These are phyloP conservation scores for Bipolaris oryzae DNA, from an alignment of 2,329 filamentous ascomycete genomes.

Conservation along the genomic window DNA sequence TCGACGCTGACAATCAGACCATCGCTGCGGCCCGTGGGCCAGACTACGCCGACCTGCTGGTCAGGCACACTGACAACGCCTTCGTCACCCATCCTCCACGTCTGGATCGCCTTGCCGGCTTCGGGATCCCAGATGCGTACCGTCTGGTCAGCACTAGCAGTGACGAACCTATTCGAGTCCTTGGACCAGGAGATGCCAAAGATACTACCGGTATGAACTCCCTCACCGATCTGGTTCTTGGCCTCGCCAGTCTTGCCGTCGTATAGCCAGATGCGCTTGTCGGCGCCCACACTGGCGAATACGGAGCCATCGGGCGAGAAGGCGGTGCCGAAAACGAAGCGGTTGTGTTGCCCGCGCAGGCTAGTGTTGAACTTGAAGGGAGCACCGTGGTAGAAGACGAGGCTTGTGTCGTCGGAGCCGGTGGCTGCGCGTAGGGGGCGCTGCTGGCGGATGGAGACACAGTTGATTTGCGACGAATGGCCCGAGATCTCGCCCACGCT, in stretches of 20 bases:
- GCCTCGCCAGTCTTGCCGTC: constrained; percentile 94
- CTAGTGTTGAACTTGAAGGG: constrained; percentile 97
- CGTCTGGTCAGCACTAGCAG: constrained; percentile 91
- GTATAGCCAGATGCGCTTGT: constrained; percentile 90
- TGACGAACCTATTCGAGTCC: constrained; percentile 85
- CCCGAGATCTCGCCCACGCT: constrained; percentile 92
- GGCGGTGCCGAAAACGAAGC: constrained; percentile 84
- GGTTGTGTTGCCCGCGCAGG: constrained; percentile 76
- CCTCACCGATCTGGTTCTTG: constrained; percentile 76
- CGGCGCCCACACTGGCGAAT: constrained; percentile 89
- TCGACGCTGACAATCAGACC: constrained; percentile 89
- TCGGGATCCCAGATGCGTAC: constrained; percentile 94
- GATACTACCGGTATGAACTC: constrained; percentile 89
- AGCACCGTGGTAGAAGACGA: constrained; percentile 91
- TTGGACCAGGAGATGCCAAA: constrained; percentile 89
- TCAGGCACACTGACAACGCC: constrained; percentile 73
- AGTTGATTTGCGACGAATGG: constrained; percentile 89
- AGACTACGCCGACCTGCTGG: constrained; percentile 94
- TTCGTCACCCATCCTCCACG: constrained; percentile 82
- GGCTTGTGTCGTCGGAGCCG: constrained; percentile 83
- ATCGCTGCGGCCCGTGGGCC: constrained; percentile 81
- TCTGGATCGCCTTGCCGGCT: constrained; percentile 75
- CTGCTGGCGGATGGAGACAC: constrained; percentile 86
- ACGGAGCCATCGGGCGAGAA: constrained; percentile 87
- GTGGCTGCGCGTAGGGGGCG: constrained; percentile 90